phyloP scores from a whole-genome alignment of 2,329 filamentous ascomycete genomes.

The Camillea tinctor region DNA sequence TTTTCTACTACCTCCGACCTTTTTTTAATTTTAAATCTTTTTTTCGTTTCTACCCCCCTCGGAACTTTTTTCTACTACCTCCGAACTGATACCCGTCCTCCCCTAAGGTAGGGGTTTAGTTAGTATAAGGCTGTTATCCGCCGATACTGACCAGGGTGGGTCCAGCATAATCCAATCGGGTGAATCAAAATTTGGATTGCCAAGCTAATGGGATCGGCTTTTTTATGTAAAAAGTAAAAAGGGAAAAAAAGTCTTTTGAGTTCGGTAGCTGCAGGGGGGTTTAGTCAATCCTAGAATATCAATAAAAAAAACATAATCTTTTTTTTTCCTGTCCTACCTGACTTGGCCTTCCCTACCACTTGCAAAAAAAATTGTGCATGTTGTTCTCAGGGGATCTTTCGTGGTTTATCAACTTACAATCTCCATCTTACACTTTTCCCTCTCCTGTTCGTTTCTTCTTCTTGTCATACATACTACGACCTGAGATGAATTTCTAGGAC shows the following conservation, averaged over 20 bases:
- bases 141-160: background rate
- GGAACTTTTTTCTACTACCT: too few relatives aligned
- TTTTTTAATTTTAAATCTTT: too few relatives aligned
- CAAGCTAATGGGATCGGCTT: slow-evolving; percentile 8
- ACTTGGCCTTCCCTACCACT: background rate
- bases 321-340: background rate
- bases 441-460: background rate
- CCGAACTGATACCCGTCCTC: background rate
- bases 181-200: slow-evolving; percentile 1
- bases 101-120: background rate
- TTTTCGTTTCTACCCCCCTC: too few relatives aligned
- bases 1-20: too few relatives aligned
- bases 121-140: background rate
- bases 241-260: slow-evolving; percentile 1
- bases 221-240: slow-evolving; percentile 4
- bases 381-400: background rate
- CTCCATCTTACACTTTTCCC: background rate
- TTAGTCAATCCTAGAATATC: background rate
- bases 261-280: slow-evolving; percentile 5
- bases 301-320: background rate
- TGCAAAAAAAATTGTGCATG: background rate
- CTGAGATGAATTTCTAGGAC: background rate
- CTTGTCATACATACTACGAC: background rate
- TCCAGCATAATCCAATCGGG: slow-evolving; percentile 2
- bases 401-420: background rate